These are phyloP conservation scores for Colletotrichum tropicale DNA, from an alignment of 2,329 filamentous ascomycete genomes.

Conservation along the genomic window DNA sequence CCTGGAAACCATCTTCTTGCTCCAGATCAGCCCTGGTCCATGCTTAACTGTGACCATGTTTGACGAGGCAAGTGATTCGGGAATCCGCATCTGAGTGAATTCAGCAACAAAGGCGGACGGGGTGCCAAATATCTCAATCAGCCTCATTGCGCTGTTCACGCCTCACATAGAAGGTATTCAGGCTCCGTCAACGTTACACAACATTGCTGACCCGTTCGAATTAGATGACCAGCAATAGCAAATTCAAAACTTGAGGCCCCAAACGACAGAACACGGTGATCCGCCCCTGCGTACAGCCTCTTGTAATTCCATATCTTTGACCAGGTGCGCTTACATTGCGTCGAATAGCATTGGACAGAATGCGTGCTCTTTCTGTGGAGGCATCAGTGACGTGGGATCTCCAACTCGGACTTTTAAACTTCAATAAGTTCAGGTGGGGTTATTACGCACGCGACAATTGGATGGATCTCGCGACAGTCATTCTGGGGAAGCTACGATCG, in stretches of 20 bases:
- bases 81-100: background rate
- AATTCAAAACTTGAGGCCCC: background rate
- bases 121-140: background rate
- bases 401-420: background rate
- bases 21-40: background rate
- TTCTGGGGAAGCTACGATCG: slow-evolving; percentile 15
- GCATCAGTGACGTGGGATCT: slow-evolving; percentile 5
- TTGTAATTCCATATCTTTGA: background rate
- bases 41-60: background rate
- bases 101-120: background rate
- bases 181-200: background rate
- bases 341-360: background rate
- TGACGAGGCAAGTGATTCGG: background rate
- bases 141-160: background rate
- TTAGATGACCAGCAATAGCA: background rate
- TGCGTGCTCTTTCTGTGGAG: background rate
- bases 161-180: background rate
- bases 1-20: background rate
- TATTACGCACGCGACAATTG: background rate
- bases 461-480: slow-evolving; percentile 6
- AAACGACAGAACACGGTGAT: background rate
- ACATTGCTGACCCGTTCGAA: background rate
- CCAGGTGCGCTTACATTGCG: background rate
- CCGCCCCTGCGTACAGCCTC: background rate
- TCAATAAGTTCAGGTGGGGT: background rate